phyloP scores from a whole-genome alignment of 2,329 filamentous ascomycete genomes.

The Orbilia brochopaga region DNA sequence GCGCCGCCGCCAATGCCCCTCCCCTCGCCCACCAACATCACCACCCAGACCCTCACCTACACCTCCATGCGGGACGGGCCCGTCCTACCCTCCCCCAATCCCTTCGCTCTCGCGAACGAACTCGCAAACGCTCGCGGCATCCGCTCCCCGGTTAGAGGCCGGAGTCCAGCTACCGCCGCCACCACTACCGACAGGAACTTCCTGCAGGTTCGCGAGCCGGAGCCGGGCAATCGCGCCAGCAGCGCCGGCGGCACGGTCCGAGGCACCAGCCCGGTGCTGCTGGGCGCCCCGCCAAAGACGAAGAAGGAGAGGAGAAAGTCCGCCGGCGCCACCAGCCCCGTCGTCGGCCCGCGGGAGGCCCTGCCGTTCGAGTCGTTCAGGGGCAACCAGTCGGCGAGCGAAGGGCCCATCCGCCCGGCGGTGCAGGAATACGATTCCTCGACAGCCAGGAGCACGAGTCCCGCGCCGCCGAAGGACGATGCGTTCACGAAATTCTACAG shows the following conservation, averaged over 20 bases:
- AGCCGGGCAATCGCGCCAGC: conserved; percentile 38
- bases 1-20: conserved; percentile 45
- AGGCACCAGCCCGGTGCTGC: conserved; percentile 43
- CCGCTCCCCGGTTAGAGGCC: conserved; percentile 50
- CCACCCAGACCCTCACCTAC: conserved; percentile 48
- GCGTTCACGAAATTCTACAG: conserved; percentile 90
- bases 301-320: conserved; percentile 49
- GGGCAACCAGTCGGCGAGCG: conserved; percentile 19
- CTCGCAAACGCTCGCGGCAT: conserved; percentile 50
- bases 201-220: conserved; percentile 47
- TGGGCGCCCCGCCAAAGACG: conserved; percentile 45
- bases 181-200: conserved; percentile 47
- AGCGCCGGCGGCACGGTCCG: conserved; percentile 47
- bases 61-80: conserved; percentile 36
- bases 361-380: conserved; percentile 41
- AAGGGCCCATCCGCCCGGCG: conserved; percentile 41
- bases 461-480: conserved; percentile 64
- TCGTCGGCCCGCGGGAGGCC: conserved; percentile 36
- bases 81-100: conserved; percentile 45
- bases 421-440: conserved; percentile 45
- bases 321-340: conserved; percentile 35
- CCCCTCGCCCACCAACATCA: conserved; percentile 38
- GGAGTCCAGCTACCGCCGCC: conserved; percentile 40
- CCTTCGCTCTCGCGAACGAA: conserved; percentile 45
- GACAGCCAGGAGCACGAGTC: conserved; percentile 25